Evolutionary conservation across 768 basidiomycete species (phyloP), one percentile per base, ranked within the genome.

Genomic region (Phanerochaete sordida): DNA sequence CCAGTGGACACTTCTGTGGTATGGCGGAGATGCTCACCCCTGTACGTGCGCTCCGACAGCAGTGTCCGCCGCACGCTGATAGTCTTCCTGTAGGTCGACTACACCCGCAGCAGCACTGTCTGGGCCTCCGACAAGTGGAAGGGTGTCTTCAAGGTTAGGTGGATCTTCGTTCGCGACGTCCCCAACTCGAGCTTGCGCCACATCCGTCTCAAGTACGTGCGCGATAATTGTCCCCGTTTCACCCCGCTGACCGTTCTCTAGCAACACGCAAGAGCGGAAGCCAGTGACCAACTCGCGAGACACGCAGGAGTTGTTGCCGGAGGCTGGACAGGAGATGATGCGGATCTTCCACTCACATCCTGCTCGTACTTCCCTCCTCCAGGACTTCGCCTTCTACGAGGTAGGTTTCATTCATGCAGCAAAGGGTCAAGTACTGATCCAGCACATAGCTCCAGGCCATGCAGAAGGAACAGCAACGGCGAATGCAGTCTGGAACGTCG

Each of bases 111-210:
- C 71, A 95, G 92, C 62, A 98, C 90, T 1, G 97, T 99, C 21
- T 99, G 97, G 97, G 95, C 95, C 0, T 95, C 95, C 33, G 95
- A 98, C 75, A 99, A 99, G 72, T 99, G 97, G 97, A 98, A 99
- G 74, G 97, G 97, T 24, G 93, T 98, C 55, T 97, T 99, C 80
- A 96, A 95, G 76, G 93, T 99, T 26, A 84, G 89, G 58, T 98
- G 97, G 97, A 87, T 98, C 63, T 98, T 94, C 71, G 95, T 99
- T 58, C 87, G 94, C 59, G 96, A 98, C 70, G 94, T 94, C 52
- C 94, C 93, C 26, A 95, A 95, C 68, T 84, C 91, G 64, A 91
- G 87, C 56, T 74, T 97, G 49, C 81, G 94, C 50, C 94, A 96
- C 73, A 95, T 97, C 70, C 87, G 91, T 63, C 75, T 95, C 51